These are phyloP conservation scores for Aspergillus quadrilineatus DNA, from an alignment of 2,329 filamentous ascomycete species.

Conservation along the genomic window DNA sequence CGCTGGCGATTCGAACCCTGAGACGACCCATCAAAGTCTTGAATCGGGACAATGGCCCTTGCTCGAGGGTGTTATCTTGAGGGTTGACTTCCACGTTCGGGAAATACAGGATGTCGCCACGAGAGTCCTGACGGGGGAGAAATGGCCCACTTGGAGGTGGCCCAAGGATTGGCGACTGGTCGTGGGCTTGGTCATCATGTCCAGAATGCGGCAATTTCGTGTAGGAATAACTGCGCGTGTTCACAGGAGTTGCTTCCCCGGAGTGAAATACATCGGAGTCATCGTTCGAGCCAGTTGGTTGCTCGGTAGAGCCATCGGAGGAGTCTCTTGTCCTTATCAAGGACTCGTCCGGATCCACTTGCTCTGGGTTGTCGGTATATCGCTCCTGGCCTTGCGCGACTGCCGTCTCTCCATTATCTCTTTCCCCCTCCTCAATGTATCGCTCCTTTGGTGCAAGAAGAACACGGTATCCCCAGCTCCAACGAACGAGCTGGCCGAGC, in stretches of 20 bases:
- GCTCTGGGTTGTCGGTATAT: constrained; percentile 43
- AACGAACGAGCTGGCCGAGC: constrained; percentile 87
- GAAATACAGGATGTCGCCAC: constrained; percentile 63
- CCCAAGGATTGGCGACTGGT: constrained; percentile 27
- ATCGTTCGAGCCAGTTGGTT: constrained; percentile 13
- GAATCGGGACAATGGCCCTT: constrained; percentile 31
- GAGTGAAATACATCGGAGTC: constrained; percentile 33
- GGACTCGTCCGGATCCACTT: constrained; percentile 39
- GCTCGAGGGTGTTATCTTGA: constrained; percentile 25
- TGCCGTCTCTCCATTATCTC: constrained; percentile 33
- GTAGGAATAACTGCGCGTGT: constrained; percentile 33
- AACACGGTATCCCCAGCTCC: constrained; percentile 98
- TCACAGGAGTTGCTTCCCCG: constrained; percentile 43
- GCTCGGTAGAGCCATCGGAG: constrained; percentile 26
- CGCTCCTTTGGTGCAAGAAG: constrained; percentile 78
- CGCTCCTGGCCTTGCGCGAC: constrained; percentile 41
- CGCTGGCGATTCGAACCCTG: constrained; percentile 20
- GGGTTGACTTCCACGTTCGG: constrained; percentile 35
- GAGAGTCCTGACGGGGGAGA: constrained; percentile 40
- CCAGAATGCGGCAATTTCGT: constrained; percentile 31
- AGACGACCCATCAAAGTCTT: constrained; percentile 25
- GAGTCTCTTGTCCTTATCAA: constrained; percentile 33
- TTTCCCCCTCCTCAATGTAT: constrained; percentile 45
- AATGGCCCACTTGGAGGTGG: constrained; percentile 37
- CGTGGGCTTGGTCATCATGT: constrained; percentile 21